Base-by-base conservation (phyloP, 495 filamentous ascomycete species). In the Mytilinidion resinicola region DNA sequence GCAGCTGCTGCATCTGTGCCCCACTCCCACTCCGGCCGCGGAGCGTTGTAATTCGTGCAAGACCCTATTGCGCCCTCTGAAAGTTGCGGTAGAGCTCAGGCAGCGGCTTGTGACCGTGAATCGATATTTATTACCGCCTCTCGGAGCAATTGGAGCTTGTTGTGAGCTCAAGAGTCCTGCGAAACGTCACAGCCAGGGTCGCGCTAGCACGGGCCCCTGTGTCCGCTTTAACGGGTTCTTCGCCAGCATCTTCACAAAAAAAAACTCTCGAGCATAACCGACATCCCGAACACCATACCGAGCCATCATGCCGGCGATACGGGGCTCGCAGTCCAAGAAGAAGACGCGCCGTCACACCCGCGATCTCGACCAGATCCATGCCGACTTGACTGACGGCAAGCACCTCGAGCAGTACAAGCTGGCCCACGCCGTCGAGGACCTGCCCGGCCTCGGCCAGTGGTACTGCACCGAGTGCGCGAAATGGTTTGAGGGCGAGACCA, bases 401-500 rank as follows among this genome's bases (percentile, higher is more conserved):
- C 91, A 96, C 69, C 82, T 98, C 21, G 73, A 79, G 39, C 81
- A 87, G 50, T 86, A 85, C 78, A 88, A 90, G 66, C 81, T 82
- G 34, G 78, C 84, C 46, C 92, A 96, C 65, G 85, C 88, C 25
- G 74, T 80, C 17, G 92, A 96, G 69, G 92, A 96, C 63, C 80
- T 93, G 14, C 93, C 92, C 7, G 91, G 83, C 0, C 75, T 96
- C 30, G 92, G 92, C 5, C 75, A 78, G 66, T 85, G 81, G 61
- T 96, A 96, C 70, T 98, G 92, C 70, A 77, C 87, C n/a, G 88
- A 95, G 74, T 98, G 92, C 67, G 84, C 91, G 39, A 96, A 95
- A 76, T 96, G 87, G 85, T 96, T 92, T 70, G 93, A 96, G 73
- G 86, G 83, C 53, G 90, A 95, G 51, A 73, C 82, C 64, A 93